phyloP scores from a whole-genome alignment of 768 basidiomycete genomes.

The Boletus subparvulus region DNA sequence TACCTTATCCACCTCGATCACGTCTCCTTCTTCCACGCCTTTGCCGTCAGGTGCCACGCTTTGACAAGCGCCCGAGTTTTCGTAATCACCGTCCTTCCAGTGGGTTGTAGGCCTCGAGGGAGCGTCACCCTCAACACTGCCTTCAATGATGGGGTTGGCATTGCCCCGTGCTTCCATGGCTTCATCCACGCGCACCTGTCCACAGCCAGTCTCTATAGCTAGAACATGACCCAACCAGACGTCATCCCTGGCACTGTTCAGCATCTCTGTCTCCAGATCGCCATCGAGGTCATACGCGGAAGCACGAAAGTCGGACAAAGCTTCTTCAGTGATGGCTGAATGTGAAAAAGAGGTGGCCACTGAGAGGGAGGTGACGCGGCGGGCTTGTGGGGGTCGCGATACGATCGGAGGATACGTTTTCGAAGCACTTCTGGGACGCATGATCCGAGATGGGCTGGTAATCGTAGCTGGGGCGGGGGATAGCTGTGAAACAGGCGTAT shows the following conservation, averaged over 20 bases:
- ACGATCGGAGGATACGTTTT: neutral
- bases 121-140: conserved; percentile 11
- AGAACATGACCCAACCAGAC: conserved; percentile 10
- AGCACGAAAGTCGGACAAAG: conserved; percentile 18
- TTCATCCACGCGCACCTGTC: neutral
- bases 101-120: neutral
- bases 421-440: neutral
- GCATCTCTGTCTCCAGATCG: conserved; percentile 27
- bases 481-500: conserved; percentile 1
- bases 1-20: neutral
- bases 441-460: neutral
- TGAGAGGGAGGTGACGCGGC: conserved; percentile 22
- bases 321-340: conserved; percentile 27
- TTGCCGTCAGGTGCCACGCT: neutral
- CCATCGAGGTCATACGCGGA: conserved; percentile 29
- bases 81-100: conserved; percentile 13
- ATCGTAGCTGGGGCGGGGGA: neutral
- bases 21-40: neutral
- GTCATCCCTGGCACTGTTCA: conserved; percentile 24
- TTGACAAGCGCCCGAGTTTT: conserved; percentile 2
- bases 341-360: conserved; percentile 23
- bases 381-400: conserved; percentile 11
- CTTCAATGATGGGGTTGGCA: neutral
- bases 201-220: conserved; percentile 12
- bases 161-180: neutral